Evolutionary conservation across 225 moss, liverwort and hornwort species (phyloP).

Genomic region (Neckera pumila): DNA sequence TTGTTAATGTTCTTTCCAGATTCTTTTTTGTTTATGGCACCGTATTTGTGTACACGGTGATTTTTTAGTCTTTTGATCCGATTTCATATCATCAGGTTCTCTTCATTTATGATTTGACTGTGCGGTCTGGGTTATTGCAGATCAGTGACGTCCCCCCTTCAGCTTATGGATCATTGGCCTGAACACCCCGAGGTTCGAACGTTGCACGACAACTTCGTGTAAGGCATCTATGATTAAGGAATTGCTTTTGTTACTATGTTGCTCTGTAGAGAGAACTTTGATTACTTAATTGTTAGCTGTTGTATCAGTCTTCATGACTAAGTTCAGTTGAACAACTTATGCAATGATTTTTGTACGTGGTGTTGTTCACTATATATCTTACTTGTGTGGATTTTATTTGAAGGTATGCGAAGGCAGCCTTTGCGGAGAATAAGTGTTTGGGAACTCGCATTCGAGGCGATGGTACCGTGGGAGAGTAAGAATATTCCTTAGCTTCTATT

Average conservation of each 20-base stretch:
- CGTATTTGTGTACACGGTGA: not conserved
- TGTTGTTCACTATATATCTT: not conserved
- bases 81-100: not conserved
- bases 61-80: not conserved
- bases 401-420: constrained; percentile 57
- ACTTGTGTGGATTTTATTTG: constrained; percentile 3
- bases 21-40: not conserved
- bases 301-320: not conserved
- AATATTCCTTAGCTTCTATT: not conserved
- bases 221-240: not conserved
- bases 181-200: constrained; percentile 76
- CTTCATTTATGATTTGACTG: not conserved
- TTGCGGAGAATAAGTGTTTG: constrained; percentile 72
- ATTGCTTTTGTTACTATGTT: not conserved
- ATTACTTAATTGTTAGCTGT: not conserved
- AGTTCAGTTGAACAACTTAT: not conserved
- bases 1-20: not conserved
- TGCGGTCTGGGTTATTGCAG: constrained; percentile 6
- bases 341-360: not conserved
- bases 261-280: not conserved
- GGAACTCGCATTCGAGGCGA: constrained; percentile 62
- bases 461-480: constrained; percentile 70
- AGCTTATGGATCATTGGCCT: constrained; percentile 62
- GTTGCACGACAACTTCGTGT: constrained; percentile 79
- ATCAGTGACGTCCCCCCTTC: constrained; percentile 40